phyloP scores from a whole-genome alignment of 306 rosid genomes.

The Citrullus amarus region DNA sequence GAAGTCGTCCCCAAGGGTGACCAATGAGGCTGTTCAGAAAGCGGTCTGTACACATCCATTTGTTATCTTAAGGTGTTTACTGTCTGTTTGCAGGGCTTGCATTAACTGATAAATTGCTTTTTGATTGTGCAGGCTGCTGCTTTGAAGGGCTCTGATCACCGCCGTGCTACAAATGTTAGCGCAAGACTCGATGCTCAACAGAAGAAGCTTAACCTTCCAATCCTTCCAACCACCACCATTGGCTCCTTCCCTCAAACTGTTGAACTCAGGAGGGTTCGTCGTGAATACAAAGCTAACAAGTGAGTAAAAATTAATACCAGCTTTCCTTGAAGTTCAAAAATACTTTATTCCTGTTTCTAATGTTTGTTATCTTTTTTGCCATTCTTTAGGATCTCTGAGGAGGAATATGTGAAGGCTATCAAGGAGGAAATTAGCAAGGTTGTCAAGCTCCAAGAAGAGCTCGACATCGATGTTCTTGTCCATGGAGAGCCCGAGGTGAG shows the following conservation, averaged over 20 bases:
- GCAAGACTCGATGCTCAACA: conserved; percentile 68
- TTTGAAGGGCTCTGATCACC: conserved; percentile 61
- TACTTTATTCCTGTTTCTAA: neutral
- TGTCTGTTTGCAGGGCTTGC: neutral
- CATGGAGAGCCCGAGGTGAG: conserved; percentile 92
- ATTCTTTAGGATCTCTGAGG: conserved; percentile 52
- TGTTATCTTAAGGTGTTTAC: neutral
- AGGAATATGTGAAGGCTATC: conserved; percentile 44
- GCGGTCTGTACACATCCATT: conserved; percentile 36
- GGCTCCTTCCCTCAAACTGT: conserved; percentile 85
- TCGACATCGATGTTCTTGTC: conserved; percentile 80
- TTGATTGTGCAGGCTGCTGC: conserved; percentile 52
- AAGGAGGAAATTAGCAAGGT: conserved; percentile 72
- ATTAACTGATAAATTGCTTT: conserved; percentile 8
- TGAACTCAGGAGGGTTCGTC: conserved; percentile 69
- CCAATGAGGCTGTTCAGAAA: conserved; percentile 67
- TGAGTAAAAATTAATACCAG: conserved; percentile 13
- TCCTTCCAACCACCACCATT: conserved; percentile 75
- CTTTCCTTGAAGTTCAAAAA: neutral
- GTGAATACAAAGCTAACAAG: conserved; percentile 76
- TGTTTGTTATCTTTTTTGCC: neutral
- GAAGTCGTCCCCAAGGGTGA: conserved; percentile 75
- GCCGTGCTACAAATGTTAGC: conserved; percentile 54
- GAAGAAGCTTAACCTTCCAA: conserved; percentile 69
- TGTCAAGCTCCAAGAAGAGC: conserved; percentile 76